These are phyloP conservation scores for Juncus inflexus DNA, from an alignment of 176 grass and related monocot species.

Conservation along the genomic window DNA sequence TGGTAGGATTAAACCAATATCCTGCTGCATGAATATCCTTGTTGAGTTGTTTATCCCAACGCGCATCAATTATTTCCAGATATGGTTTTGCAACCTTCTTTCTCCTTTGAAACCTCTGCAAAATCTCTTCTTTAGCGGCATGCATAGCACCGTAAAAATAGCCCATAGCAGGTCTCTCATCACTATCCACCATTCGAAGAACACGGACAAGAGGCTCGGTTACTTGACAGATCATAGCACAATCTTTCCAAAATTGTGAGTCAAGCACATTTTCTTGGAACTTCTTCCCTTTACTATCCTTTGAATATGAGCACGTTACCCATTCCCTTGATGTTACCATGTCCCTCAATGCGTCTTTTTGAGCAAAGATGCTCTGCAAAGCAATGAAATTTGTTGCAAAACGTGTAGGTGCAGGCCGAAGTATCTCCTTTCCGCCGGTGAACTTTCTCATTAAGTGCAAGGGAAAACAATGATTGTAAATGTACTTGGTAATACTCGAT, in stretches of 20 bases:
- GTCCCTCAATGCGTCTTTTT: conserved; percentile 3
- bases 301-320: background rate
- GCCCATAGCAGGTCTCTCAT: conserved; percentile 2
- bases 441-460: conserved; percentile 3
- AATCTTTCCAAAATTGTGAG: too few relatives aligned
- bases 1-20: too few relatives aligned
- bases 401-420: background rate
- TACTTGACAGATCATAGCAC: too few relatives aligned
- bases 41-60: conserved; percentile 13
- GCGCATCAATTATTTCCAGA: conserved; percentile 5
- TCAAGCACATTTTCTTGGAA: too few relatives aligned
- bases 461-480: conserved; percentile 13
- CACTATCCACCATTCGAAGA: background rate
- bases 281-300: background rate
- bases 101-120: too few relatives aligned
- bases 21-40: too few relatives aligned
- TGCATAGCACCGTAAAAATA: background rate
- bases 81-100: background rate
- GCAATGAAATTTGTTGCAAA: conserved; percentile 20
- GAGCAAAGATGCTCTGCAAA: background rate
- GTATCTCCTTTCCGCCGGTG: background rate
- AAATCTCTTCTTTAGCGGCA: too few relatives aligned
- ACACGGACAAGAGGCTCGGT: too few relatives aligned
- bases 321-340: conserved; percentile 13
- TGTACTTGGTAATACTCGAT: background rate